phyloP scores from a whole-genome alignment of 2,329 filamentous ascomycete species.

The Basipetospora chlamydospora region DNA sequence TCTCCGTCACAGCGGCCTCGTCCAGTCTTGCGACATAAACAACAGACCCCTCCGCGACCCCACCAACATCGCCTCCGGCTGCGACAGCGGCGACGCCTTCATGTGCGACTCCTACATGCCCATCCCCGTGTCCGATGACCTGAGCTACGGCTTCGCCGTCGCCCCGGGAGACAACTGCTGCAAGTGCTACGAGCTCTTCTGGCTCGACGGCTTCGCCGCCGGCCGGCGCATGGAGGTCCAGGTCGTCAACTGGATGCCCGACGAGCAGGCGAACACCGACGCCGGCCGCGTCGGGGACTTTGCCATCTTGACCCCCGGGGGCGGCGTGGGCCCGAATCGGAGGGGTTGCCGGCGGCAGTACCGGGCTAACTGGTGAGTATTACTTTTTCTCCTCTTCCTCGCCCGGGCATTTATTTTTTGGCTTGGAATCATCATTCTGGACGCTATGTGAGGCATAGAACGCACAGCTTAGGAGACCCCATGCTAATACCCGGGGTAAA shows the following conservation, averaged over 20 bases:
- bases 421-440: too few relatives aligned
- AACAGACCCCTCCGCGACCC: not conserved
- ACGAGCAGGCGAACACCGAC: slow-evolving; percentile 8
- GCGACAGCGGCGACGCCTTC: slow-evolving; percentile 1
- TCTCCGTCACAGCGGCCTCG: not conserved
- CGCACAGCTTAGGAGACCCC: too few relatives aligned
- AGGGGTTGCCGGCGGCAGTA: slow-evolving; percentile 10
- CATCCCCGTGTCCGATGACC: slow-evolving; percentile 10
- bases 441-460: too few relatives aligned
- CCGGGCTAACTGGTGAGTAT: slow-evolving; percentile 9
- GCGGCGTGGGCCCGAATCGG: slow-evolving; percentile 8
- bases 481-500: too few relatives aligned
- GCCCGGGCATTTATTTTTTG: not conserved
- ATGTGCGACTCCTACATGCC: slow-evolving; percentile 12
- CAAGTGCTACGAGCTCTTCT: slow-evolving; percentile 12
- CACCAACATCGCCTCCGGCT: not conserved
- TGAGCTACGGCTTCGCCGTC: slow-evolving; percentile 12
- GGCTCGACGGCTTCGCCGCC: slow-evolving; percentile 7
- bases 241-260: slow-evolving; percentile 8
- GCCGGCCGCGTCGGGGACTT: slow-evolving; percentile 7
- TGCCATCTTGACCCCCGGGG: slow-evolving; percentile 10
- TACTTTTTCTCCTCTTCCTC: not conserved
- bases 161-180: slow-evolving; percentile 11
- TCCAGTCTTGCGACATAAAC: not conserved
- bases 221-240: slow-evolving; percentile 12